A percentile compares a stretch with the other conserved stretches of the same genome.
Conservation (phyloP, 768 basidiomycete species). For the Nidularia pulvinata region DNA sequence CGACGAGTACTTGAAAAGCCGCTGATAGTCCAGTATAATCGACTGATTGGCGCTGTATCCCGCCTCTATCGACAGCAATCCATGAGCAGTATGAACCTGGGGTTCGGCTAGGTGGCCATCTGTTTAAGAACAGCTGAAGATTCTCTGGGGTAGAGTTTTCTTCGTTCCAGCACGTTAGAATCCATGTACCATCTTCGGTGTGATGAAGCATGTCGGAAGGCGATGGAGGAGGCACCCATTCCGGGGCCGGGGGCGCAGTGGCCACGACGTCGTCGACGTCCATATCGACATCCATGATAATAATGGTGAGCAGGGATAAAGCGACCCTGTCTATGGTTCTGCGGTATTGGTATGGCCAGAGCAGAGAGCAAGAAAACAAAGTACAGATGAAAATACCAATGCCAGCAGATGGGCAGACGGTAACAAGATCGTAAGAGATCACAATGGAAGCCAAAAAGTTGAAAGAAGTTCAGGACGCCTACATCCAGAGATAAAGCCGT, state of each 20-base stretch:
- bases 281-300: too few relatives aligned
- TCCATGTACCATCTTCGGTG: not conserved
- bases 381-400: too few relatives aligned
- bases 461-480: too few relatives aligned
- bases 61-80: constrained; percentile 28
- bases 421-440: too few relatives aligned
- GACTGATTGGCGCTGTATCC: not conserved
- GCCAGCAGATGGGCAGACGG: too few relatives aligned
- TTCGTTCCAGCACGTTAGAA: constrained; percentile 11
- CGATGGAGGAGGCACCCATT: not conserved
- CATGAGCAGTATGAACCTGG: constrained; percentile 26
- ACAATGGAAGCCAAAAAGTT: too few relatives aligned
- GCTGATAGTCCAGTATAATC: constrained; percentile 12
- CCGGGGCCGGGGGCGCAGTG: not conserved
- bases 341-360: too few relatives aligned
- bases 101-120: constrained; percentile 37
- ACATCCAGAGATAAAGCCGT: too few relatives aligned
- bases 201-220: not conserved
- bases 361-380: too few relatives aligned
- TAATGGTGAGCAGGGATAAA: too few relatives aligned
- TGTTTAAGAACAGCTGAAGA: constrained; percentile 22
- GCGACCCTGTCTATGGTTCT: too few relatives aligned
- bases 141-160: constrained; percentile 16
- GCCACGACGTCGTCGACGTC: too few relatives aligned
- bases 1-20: constrained; percentile 15